A percentile compares a stretch with the other conserved stretches of the same genome.
Evolutionary conservation across 306 rosid genomes (phyloP).

Genomic region (Lathyrus aphaca): DNA sequence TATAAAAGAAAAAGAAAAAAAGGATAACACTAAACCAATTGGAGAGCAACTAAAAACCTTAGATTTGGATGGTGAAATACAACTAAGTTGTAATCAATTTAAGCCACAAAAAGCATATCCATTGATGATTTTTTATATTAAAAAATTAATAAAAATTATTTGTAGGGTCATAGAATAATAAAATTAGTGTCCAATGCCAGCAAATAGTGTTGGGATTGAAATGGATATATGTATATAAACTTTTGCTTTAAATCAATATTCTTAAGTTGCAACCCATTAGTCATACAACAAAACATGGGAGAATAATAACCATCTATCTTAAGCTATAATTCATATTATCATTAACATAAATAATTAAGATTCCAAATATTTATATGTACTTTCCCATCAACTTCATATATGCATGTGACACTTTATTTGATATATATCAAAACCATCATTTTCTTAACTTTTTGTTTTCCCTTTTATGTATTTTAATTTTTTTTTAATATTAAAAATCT

Average conservation of each 20-base stretch:
- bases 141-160: conserved; percentile 17
- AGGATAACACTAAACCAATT: conserved; percentile 28
- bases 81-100: conserved; percentile 42
- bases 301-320: conserved; percentile 31
- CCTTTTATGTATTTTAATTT: background rate
- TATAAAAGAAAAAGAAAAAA: background rate
- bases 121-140: conserved; percentile 18
- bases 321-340: conserved; percentile 32
- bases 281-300: conserved; percentile 55
- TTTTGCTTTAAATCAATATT: conserved; percentile 29
- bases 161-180: conserved; percentile 51
- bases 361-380: conserved; percentile 28
- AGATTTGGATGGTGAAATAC: conserved; percentile 47
- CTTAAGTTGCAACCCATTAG: conserved; percentile 50
- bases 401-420: conserved; percentile 34
- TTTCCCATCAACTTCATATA: conserved; percentile 30
- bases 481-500: background rate
- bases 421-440: conserved; percentile 30
- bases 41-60: conserved; percentile 21
- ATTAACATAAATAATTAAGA: conserved; percentile 32
- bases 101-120: conserved; percentile 44
- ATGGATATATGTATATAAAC: conserved; percentile 22
- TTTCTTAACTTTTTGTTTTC: background rate
- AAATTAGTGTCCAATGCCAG: conserved; percentile 42
- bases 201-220: conserved; percentile 39